A percentile compares a stretch with the other conserved stretches of the same genome.
Conservation (phyloP, 306 rosid species). For the Rosa rugosa region DNA sequence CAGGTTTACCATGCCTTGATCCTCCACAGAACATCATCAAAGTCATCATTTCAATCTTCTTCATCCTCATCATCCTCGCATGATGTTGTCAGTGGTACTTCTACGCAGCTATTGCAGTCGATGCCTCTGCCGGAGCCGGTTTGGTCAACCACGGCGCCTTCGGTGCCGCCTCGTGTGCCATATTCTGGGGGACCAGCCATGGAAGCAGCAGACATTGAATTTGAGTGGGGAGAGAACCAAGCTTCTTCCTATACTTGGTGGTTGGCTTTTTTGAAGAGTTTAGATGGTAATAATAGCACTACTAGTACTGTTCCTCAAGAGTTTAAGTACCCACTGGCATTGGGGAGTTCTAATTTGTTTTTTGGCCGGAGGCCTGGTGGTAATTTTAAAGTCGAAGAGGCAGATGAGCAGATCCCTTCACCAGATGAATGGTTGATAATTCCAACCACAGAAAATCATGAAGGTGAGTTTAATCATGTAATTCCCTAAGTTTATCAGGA, state of each 20-base stretch:
- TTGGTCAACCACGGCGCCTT: conserved; percentile 64
- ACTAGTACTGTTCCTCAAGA: conserved; percentile 1
- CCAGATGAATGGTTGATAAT: conserved; percentile 58
- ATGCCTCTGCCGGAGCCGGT: conserved; percentile 60
- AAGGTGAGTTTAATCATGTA: conserved; percentile 20
- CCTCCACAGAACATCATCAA: conserved; percentile 32
- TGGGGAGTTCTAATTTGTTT: conserved; percentile 20
- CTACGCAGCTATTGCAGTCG: conserved; percentile 43
- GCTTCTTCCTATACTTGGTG: conserved; percentile 49
- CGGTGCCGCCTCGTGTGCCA: conserved; percentile 27
- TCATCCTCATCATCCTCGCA: conserved; percentile 3
- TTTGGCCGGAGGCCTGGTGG: conserved; percentile 17
- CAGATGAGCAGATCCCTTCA: conserved; percentile 25
- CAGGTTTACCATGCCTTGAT: conserved; percentile 39
- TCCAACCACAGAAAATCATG: conserved; percentile 24
- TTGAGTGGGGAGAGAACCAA: conserved; percentile 46
- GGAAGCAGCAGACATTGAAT: conserved; percentile 26
- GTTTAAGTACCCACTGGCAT: conserved; percentile 22
- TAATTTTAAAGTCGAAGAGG: neutral
- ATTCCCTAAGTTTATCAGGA: neutral
- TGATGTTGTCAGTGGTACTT: conserved; percentile 27
- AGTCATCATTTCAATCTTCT: conserved; percentile 10
- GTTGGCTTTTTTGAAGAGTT: conserved; percentile 43
- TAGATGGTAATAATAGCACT: conserved; percentile 27
- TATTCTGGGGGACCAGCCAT: conserved; percentile 4